Percentiles rank a stretch among this genome's conserved stretches.
These are phyloP conservation scores for Dipteronia sinensis DNA, from an alignment of 345 rosid genomes.

Conservation along the genomic window DNA sequence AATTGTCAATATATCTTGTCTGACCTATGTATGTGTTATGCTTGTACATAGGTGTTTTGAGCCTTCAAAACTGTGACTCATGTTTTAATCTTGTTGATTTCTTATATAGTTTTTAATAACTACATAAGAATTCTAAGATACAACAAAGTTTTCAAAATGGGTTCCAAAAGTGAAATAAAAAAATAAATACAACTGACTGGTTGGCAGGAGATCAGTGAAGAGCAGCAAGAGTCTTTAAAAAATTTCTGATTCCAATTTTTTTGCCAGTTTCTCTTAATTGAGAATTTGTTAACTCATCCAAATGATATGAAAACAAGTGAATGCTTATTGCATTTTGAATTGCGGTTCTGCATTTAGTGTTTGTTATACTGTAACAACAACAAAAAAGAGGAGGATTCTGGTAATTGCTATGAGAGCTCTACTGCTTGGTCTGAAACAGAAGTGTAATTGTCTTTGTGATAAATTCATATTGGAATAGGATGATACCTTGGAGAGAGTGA, in stretches of 20 bases:
- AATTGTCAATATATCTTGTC: constrained; percentile 11
- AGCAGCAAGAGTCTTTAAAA: neutral
- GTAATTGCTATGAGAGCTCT: neutral
- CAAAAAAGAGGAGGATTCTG: neutral
- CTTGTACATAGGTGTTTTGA: neutral
- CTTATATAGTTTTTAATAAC: neutral
- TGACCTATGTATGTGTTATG: constrained; percentile 1
- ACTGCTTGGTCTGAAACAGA: too few species aligned
- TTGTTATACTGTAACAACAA: neutral
- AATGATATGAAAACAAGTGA: too few species aligned
- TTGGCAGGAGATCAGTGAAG: neutral
- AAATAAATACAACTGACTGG: neutral
- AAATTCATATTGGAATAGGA: too few species aligned
- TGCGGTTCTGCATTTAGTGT: neutral
- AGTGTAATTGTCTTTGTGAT: too few species aligned
- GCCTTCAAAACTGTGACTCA: neutral
- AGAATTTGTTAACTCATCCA: constrained; percentile 1
- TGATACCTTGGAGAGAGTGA: too few species aligned
- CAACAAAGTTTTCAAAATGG: neutral
- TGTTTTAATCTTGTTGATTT: neutral
- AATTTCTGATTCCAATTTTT: neutral
- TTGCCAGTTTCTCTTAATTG: neutral
- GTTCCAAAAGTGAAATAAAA: neutral
- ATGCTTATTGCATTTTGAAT: neutral
- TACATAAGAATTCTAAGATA: neutral